Evolutionary conservation across 768 basidiomycete genomes (phyloP).

Genomic region (Inosperma sp.): DNA sequence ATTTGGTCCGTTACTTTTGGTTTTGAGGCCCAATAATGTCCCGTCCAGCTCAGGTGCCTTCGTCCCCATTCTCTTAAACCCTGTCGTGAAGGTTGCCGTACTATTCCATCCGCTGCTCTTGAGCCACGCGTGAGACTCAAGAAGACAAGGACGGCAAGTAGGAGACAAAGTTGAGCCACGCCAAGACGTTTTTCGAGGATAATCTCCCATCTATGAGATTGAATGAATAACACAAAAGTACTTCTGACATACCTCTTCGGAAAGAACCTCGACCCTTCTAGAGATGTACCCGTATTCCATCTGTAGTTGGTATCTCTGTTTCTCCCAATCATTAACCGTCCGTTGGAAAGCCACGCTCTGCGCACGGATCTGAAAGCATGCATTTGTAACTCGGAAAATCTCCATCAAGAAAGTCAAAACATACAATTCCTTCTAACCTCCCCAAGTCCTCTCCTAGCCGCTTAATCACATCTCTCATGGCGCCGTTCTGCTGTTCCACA

Average conservation of each 20-base stretch:
- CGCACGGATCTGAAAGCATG: constrained; percentile 50
- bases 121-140: constrained; percentile 83
- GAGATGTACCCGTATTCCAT: constrained; percentile 65
- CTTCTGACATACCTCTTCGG: constrained; percentile 63
- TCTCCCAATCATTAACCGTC: constrained; percentile 62
- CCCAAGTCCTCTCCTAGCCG: constrained; percentile 76
- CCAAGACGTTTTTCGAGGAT: constrained; percentile 85
- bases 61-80: constrained; percentile 50
- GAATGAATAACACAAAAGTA: neutral
- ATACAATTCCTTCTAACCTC: constrained; percentile 67
- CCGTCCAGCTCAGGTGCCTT: constrained; percentile 51
- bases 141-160: constrained; percentile 80
- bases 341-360: constrained; percentile 66
- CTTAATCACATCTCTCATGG: constrained; percentile 68
- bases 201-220: constrained; percentile 43
- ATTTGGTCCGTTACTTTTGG: neutral
- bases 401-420: constrained; percentile 23
- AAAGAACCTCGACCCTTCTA: constrained; percentile 66
- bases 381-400: neutral
- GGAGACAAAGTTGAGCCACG: constrained; percentile 79
- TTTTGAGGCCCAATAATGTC: constrained; percentile 21
- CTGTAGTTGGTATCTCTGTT: constrained; percentile 60
- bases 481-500: constrained; percentile 82
- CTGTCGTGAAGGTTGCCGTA: neutral
- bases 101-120: constrained; percentile 26